Percentiles rank a stretch among this genome's conserved stretches.
Evolutionary conservation across 2,329 filamentous ascomycete genomes (phyloP).

Genomic region (Aspergillus fumigatiaffinis): DNA sequence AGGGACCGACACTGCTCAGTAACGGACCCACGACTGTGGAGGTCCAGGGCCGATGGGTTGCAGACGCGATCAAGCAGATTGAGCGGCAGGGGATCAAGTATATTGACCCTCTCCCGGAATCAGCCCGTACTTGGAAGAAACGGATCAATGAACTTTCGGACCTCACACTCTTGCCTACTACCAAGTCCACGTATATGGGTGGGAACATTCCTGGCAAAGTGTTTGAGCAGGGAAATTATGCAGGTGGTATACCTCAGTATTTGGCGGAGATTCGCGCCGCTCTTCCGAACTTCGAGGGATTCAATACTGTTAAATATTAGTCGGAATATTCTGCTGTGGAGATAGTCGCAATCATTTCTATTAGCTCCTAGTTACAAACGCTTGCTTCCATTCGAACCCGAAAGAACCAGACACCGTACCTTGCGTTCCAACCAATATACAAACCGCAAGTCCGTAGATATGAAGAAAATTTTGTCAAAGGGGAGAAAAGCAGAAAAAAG

Average conservation of each 20-base stretch:
- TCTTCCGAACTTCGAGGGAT: constrained; percentile 7
- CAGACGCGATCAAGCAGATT: constrained; percentile 49
- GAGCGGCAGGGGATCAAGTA: constrained; percentile 45
- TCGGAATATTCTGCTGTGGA: not conserved
- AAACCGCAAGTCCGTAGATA: not conserved
- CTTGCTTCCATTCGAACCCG: not conserved
- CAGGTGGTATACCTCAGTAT: constrained; percentile 18
- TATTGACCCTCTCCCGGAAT: constrained; percentile 48
- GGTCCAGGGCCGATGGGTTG: constrained; percentile 56
- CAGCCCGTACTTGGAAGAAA: constrained; percentile 48
- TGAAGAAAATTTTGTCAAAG: not conserved
- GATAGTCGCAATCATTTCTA: not conserved
- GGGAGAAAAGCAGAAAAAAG: not conserved
- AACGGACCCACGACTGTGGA: constrained; percentile 56
- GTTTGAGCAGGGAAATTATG: constrained; percentile 49
- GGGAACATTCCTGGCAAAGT: constrained; percentile 53
- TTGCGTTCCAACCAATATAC: not conserved
- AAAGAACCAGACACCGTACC: not conserved
- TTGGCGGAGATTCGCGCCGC: constrained; percentile 10
- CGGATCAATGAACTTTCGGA: constrained; percentile 47
- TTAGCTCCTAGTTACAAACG: not conserved
- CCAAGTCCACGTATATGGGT: constrained; percentile 54
- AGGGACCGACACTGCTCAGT: constrained; percentile 53
- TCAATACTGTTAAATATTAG: not conserved
- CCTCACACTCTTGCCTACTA: constrained; percentile 47